A percentile compares a stretch with the other conserved stretches of the same genome.
Conservation (phyloP, 192 early-diverging fungal genomes). For the Backusella morwellensis region DNA sequence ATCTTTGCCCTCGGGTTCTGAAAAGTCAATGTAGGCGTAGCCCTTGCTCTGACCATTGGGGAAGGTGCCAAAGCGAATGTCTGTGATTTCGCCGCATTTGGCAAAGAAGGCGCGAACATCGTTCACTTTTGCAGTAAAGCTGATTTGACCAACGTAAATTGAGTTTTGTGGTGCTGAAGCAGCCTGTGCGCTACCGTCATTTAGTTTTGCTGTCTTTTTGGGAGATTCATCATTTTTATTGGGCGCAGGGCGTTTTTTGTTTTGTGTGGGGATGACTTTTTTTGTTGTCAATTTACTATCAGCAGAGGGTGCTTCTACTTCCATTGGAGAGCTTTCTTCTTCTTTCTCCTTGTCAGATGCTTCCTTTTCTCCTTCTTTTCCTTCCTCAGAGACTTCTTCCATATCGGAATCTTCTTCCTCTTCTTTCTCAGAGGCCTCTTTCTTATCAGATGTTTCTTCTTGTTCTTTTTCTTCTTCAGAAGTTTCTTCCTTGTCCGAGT, state of each 20-base stretch:
- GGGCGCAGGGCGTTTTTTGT: not conserved
- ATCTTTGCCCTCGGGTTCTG: constrained; percentile 54
- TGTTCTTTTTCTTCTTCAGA: not conserved
- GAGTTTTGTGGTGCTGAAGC: constrained; percentile 47
- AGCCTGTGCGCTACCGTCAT: constrained; percentile 46
- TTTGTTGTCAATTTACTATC: not conserved
- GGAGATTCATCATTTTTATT: not conserved
- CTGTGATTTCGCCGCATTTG: constrained; percentile 66
- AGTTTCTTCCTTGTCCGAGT: not conserved
- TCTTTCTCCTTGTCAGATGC: not conserved
- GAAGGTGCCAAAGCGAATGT: constrained; percentile 54
- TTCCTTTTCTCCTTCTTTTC: not conserved
- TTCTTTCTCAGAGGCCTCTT: too few relatives aligned
- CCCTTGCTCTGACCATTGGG: constrained; percentile 73
- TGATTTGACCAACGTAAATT: constrained; percentile 72
- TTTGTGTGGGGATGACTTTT: not conserved
- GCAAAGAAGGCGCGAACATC: constrained; percentile 56
- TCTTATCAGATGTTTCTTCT: not conserved
- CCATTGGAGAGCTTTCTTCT: too few relatives aligned
- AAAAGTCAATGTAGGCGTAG: constrained; percentile 91
- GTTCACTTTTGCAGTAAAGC: constrained; percentile 67
- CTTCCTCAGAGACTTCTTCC: not conserved
- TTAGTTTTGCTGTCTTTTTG: constrained; percentile 27
- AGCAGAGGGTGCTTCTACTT: not conserved
- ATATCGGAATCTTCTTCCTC: not conserved